phyloP scores from a whole-genome alignment of 2,329 filamentous ascomycete species.

The Fusarium temperatum region DNA sequence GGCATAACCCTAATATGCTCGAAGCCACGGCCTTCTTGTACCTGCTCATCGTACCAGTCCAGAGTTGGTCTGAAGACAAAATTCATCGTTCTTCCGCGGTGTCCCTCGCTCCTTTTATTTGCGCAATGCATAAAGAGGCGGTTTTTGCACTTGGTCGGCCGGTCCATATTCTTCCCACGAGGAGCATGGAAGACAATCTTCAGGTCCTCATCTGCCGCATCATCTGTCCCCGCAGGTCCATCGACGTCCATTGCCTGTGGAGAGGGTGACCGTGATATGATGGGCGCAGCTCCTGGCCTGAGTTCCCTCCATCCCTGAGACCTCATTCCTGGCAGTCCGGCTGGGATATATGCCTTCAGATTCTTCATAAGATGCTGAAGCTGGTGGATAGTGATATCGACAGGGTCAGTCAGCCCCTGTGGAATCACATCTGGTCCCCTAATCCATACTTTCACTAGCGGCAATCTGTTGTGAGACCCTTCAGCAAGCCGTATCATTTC shows the following conservation, averaged over 20 bases:
- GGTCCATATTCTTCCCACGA: slow-evolving; percentile 34
- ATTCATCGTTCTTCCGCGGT: not conserved
- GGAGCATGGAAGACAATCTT: slow-evolving; percentile 61
- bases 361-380: slow-evolving; percentile 48
- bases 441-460: slow-evolving; percentile 57
- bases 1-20: slow-evolving; percentile 58
- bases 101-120: not conserved
- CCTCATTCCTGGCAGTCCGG: slow-evolving; percentile 40
- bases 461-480: slow-evolving; percentile 32
- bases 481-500: slow-evolving; percentile 52
- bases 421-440: slow-evolving; percentile 46
- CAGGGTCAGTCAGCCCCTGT: slow-evolving; percentile 40
- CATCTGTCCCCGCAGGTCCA: not conserved
- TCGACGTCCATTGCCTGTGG: slow-evolving; percentile 36
- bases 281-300: slow-evolving; percentile 1
- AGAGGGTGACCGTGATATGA: not conserved
- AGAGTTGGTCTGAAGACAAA: slow-evolving; percentile 58
- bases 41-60: slow-evolving; percentile 62
- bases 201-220: slow-evolving; percentile 23
- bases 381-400: slow-evolving; percentile 56
- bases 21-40: slow-evolving; percentile 57
- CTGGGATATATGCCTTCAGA: slow-evolving; percentile 50
- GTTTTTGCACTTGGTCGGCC: slow-evolving; percentile 53
- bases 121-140: slow-evolving; percentile 52
- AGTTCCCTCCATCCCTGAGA: slow-evolving; percentile 53